phyloP scores from a whole-genome alignment of 2,329 filamentous ascomycete species.

The Cryphonectria naterciae region DNA sequence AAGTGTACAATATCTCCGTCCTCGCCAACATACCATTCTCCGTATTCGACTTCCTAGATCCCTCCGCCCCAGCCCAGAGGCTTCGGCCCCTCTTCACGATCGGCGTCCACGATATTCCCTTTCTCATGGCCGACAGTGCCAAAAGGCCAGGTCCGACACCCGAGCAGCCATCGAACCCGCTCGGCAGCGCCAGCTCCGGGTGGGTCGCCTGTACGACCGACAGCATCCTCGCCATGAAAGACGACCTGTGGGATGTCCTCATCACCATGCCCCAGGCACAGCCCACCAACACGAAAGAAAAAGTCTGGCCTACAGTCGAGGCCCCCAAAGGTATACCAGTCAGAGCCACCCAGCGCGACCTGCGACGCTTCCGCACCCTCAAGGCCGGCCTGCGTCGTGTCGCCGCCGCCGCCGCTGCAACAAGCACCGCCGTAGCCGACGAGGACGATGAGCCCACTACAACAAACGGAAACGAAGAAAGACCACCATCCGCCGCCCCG shows the following conservation, averaged over 20 bases:
- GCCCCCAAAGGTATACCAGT: constrained; percentile 66
- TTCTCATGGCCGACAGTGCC: constrained; percentile 66
- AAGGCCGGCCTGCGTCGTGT: constrained; percentile 63
- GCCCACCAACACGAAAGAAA: constrained; percentile 60
- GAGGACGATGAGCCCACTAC: constrained; percentile 16
- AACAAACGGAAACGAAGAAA: constrained; percentile 20
- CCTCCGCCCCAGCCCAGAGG: constrained; percentile 64
- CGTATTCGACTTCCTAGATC: constrained; percentile 70
- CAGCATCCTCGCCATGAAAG: constrained; percentile 86
- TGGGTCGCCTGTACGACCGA: constrained; percentile 98
- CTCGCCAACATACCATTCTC: constrained; percentile 84
- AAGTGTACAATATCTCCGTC: constrained; percentile 90
- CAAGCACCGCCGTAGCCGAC: constrained; percentile 28
- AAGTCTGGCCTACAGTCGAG: constrained; percentile 77
- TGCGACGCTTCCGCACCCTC: constrained; percentile 76
- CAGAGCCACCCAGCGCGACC: constrained; percentile 88
- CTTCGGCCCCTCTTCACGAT: constrained; percentile 88
- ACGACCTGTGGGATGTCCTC: constrained; percentile 84
- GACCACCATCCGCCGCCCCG: constrained; percentile 9
- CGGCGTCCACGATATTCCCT: constrained; percentile 89
- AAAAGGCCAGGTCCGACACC: constrained; percentile 39
- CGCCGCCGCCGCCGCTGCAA: constrained; percentile 34
- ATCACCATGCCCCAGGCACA: constrained; percentile 76
- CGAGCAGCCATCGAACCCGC: constrained; percentile 31
- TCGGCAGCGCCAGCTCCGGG: constrained; percentile 60